A percentile compares a stretch with the other conserved stretches of the same genome.
phyloP scores from a whole-genome alignment of 2,329 filamentous ascomycete species.

The Pestalotiopsis sp. region DNA sequence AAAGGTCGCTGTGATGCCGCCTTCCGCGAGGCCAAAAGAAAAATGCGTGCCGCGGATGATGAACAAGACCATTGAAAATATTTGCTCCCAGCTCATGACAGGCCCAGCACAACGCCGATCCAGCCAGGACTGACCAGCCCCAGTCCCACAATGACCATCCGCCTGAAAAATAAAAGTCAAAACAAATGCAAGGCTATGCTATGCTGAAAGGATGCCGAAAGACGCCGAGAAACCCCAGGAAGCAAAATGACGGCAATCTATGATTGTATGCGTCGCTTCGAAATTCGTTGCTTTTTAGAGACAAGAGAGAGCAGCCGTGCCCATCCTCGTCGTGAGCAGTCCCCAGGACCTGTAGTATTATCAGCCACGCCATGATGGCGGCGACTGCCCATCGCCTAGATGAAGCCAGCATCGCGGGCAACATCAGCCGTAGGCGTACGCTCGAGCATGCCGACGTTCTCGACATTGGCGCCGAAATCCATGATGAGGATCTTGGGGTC shows the following conservation, averaged over 20 bases:
- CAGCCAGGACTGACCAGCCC: background rate
- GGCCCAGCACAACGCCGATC: background rate
- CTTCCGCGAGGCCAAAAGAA: background rate
- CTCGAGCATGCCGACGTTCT: slow-evolving; percentile 61
- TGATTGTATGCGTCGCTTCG: background rate
- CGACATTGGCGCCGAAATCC: slow-evolving; percentile 76
- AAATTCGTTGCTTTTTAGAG: background rate
- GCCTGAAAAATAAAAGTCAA: background rate
- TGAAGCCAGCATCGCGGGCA: slow-evolving; percentile 34
- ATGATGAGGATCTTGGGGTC: slow-evolving; percentile 90
- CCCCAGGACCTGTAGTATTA: no score
- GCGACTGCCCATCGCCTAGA: slow-evolving; percentile 19
- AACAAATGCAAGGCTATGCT: background rate
- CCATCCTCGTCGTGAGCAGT: no score
- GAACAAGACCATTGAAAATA: background rate
- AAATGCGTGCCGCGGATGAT: background rate
- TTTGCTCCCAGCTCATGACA: background rate
- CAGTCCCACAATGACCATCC: background rate
- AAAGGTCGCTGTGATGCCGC: background rate
- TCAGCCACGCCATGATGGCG: background rate
- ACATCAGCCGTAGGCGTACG: slow-evolving; percentile 37
- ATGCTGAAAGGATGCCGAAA: background rate
- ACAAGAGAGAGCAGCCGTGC: no score
- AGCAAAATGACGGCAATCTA: background rate
- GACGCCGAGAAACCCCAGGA: background rate